Base-by-base conservation (phyloP, 139 green algal species). In the Diplosphaera chodatii region DNA sequence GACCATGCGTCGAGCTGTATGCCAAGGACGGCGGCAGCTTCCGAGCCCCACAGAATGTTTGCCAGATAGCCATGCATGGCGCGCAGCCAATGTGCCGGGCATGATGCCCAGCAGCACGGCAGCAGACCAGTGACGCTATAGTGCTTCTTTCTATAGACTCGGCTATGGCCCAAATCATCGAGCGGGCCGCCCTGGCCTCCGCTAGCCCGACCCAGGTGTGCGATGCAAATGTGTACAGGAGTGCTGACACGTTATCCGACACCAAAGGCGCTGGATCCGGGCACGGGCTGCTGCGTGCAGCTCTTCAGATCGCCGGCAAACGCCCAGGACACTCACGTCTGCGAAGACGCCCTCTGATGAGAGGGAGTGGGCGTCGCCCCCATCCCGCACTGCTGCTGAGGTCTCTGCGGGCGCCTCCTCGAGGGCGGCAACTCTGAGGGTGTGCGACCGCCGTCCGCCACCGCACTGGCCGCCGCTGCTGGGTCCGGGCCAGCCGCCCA, bases 241-340 rank as follows among this genome's bases (percentile, higher is more conserved):
- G 48, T 59, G 48, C 48, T 59, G 48, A 59, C 48, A 59, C 48
- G 48, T 59, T 59, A 59, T n/a, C 48, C 48, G 37, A 48, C 37
- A 48, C 37, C 37, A 48, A 10, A 6, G 10, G 37, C 37, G 37
- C 37, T 48, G 6, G 37, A 48, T 48, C 37, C 6, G 10, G 37
- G 37, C 37, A 48, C 8, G 10, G 37, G 37, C 6, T 48, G 37
- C 37, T 48, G 37, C 37, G 10, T 48, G 37, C 37, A 10, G 10
- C 10, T 6, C 37, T 10, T 10, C 37, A 48, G 37, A 48, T 48
- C 37, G 37, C 37, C 10, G 37, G 37, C 48, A 59, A 59, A 59
- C 16, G 10, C 8, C 3, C 13, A 25, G 48, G 48, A 25, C 13
- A 10, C 48, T 59, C 48, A 59, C 48, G 48, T 59, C 48, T 59